Conservation (phyloP, 495 filamentous ascomycete genomes). For the Penicillium cinerascens region DNA sequence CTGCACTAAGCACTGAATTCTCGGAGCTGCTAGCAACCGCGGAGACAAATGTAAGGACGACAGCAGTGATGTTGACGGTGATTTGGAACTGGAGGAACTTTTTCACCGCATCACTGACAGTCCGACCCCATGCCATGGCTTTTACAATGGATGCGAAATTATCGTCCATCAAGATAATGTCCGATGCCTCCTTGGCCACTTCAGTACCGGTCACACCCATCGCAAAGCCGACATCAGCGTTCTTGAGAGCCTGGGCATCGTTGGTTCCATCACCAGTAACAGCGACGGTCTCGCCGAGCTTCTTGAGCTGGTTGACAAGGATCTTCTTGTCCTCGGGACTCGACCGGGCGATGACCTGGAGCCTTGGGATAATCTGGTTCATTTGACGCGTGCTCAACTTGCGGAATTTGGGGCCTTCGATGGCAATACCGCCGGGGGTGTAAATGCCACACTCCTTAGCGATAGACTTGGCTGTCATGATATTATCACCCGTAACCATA, state of each 20-base stretch:
- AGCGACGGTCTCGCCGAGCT: slow-evolving; percentile 83
- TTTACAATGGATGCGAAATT: slow-evolving; percentile 89
- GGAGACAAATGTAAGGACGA: slow-evolving; percentile 78
- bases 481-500: slow-evolving; percentile 91
- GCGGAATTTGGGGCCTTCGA: slow-evolving; percentile 81
- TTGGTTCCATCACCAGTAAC: slow-evolving; percentile 94
- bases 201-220: slow-evolving; percentile 92
- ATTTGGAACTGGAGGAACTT: slow-evolving; percentile 94
- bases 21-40: slow-evolving; percentile 63
- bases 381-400: slow-evolving; percentile 64
- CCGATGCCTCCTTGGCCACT: slow-evolving; percentile 90
- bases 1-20: slow-evolving; percentile 74
- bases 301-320: slow-evolving; percentile 75
- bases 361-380: slow-evolving; percentile 64
- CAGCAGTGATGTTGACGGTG: slow-evolving; percentile 87
- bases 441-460: slow-evolving; percentile 81
- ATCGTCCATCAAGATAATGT: slow-evolving; percentile 91
- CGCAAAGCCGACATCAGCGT: slow-evolving; percentile 85
- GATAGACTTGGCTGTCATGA: slow-evolving; percentile 81
- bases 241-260: slow-evolving; percentile 82
- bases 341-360: slow-evolving; percentile 82
- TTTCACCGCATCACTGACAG: slow-evolving; percentile 84
- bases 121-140: slow-evolving; percentile 83
- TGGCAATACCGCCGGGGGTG: slow-evolving; percentile 67
- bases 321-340: slow-evolving; percentile 82